Evolutionary conservation across 148 eudicot genomes (phyloP).

Genomic region (Nepenthes gracilis): DNA sequence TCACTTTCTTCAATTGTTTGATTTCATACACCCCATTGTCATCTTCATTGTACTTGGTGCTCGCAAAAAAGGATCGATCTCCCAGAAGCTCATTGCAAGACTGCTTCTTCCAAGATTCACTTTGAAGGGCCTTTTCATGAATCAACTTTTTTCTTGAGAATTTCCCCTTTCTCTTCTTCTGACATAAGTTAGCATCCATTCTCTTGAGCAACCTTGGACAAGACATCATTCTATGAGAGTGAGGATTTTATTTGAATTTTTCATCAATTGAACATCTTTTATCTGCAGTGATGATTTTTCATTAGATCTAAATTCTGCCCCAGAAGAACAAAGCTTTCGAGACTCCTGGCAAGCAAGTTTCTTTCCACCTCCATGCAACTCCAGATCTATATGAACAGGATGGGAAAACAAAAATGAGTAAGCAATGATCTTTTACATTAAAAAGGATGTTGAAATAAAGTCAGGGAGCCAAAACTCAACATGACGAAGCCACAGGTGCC

Average conservation of each 20-base stretch:
- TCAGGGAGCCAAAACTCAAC: too few species aligned
- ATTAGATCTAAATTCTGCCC: neutral
- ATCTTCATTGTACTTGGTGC: conserved; percentile 12
- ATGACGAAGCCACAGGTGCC: too few species aligned
- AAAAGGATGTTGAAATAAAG: too few species aligned
- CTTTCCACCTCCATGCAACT: neutral
- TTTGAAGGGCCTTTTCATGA: conserved; percentile 5
- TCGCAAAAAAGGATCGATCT: conserved; percentile 8
- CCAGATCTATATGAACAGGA: too few species aligned
- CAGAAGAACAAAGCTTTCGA: neutral
- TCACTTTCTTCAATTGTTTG: conserved; percentile 28
- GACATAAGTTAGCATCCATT: neutral
- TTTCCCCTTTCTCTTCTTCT: conserved; percentile 9
- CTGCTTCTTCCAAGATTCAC: conserved; percentile 19
- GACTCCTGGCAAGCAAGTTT: neutral
- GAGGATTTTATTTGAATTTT: conserved; percentile 7
- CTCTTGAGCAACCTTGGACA: conserved; percentile 8
- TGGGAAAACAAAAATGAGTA: too few species aligned
- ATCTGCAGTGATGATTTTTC: conserved; percentile 15
- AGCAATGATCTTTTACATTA: too few species aligned
- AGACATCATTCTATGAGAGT: conserved; percentile 7
- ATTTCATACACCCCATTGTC: conserved; percentile 9
- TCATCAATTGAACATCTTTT: conserved; percentile 11
- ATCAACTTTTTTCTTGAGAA: conserved; percentile 1
- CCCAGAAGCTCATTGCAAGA: conserved; percentile 13